These are phyloP conservation scores for Phytophthora cryptogea DNA, from an alignment of 352 stramenopile genomes.

Conservation along the genomic window DNA sequence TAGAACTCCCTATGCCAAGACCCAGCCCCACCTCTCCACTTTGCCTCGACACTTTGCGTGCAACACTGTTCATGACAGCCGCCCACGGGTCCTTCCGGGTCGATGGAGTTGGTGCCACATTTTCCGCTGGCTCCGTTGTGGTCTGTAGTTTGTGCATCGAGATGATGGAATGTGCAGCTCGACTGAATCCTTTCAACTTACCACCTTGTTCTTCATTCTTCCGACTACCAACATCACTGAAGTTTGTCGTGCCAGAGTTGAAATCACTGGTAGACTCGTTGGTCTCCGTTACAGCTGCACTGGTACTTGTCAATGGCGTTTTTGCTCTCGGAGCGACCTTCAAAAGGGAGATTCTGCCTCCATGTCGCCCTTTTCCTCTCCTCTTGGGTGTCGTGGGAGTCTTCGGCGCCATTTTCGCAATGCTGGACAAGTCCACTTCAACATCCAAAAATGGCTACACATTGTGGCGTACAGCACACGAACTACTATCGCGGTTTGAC, in stretches of 20 bases:
- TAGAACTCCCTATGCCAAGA: neutral
- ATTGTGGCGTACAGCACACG: too few species aligned
- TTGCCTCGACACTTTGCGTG: conserved; percentile 16
- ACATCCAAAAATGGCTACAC: conserved; percentile 20
- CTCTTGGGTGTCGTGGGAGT: conserved; percentile 20
- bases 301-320: conserved; percentile 4
- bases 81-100: conserved; percentile 35
- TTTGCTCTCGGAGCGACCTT: conserved; percentile 16
- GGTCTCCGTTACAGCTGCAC: conserved; percentile 4
- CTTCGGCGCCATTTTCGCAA: conserved; percentile 11
- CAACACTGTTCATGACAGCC: conserved; percentile 34
- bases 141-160: conserved; percentile 22
- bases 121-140: neutral
- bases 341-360: conserved; percentile 11
- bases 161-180: conserved; percentile 46
- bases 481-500: neutral
- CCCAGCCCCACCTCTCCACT: neutral
- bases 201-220: neutral
- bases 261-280: neutral
- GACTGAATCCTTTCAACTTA: conserved; percentile 28
- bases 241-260: conserved; percentile 1
- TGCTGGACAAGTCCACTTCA: neutral
- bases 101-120: neutral
- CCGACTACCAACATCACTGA: neutral
- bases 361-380: conserved; percentile 12